Base-by-base conservation (phyloP, 202 grass and related monocot species). In the Saccharum hybrid region DNA sequence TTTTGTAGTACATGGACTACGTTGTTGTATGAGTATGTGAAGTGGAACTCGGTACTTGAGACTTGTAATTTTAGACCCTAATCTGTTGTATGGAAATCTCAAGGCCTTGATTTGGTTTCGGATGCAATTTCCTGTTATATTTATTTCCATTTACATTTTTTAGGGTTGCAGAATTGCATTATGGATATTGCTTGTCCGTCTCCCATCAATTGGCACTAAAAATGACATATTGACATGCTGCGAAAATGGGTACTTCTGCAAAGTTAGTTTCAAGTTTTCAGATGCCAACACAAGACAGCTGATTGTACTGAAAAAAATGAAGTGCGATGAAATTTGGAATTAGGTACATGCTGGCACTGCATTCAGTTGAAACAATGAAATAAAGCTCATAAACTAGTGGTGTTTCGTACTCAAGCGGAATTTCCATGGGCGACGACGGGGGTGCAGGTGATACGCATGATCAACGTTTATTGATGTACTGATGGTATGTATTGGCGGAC, bases 11-110 rank as follows among this genome's bases (percentile, higher is more conserved):
- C 67, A 86, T 51, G 36, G 42, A 71, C 63, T 80, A 19, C 40
- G 66, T 59, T 81, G 63, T 86, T 86, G 88, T 90, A 83, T 59
- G 66, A 67, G 74, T 60, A 46, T 23, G 66, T 73, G 75, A 79
- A 75, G 51, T 36, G 23, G 40, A 54, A 83, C 66, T 70, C 6
- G 0, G 39, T 49, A 71, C 37, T 65, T 65, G 79, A 75, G 68
- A 78, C 74, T 14, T 69, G 88, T 86, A 79, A 86, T 86, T 77
- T 60, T 83, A 75, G 80, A 86, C 56, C n/a, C 88, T 79, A 34
- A 60, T 39, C 18, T 86, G 68, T 52, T 45, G 30, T 79, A 56
- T 86, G 74, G 31, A 54, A 37, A 65, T 39, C 45, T 52, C 0
- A 45, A 28, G 62, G 43, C 10, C 18, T 70, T 46, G 42, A 36